Percentiles rank a stretch among this genome's conserved stretches.
Conservation (phyloP, 208 protist species). For the Angomonas deanei region DNA sequence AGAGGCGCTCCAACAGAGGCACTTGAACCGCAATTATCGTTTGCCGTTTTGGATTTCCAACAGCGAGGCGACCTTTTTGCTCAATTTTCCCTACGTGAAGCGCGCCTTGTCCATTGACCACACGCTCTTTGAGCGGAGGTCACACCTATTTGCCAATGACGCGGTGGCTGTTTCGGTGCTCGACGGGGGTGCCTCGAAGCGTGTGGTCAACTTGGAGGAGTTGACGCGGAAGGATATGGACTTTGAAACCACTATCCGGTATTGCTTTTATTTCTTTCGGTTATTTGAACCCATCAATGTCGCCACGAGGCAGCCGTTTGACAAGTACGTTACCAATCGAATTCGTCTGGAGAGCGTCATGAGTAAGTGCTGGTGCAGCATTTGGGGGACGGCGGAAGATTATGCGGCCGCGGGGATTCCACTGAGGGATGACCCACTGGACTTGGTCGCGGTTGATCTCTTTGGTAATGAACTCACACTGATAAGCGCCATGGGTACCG, state of each 20-base stretch:
- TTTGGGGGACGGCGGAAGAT: background rate
- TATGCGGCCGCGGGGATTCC: background rate
- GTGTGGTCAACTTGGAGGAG: background rate
- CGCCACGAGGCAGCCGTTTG: background rate
- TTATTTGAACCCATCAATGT: background rate
- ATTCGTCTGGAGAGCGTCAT: conserved; percentile 1
- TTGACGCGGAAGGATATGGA: too few species aligned
- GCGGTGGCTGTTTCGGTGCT: background rate
- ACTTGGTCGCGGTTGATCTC: background rate
- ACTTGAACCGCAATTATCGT: background rate
- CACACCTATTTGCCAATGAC: background rate
- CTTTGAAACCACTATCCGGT: too few species aligned
- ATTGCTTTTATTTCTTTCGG: background rate
- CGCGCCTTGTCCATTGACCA: background rate
- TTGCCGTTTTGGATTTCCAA: background rate
- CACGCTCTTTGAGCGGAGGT: background rate
- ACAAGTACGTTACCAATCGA: background rate
- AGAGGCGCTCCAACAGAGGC: background rate
- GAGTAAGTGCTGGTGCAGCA: conserved; percentile 6
- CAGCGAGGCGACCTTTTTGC: background rate
- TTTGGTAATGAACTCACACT: conserved; percentile 1
- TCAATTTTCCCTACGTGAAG: background rate
- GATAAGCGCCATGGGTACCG: background rate
- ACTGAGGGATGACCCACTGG: background rate
- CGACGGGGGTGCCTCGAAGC: too few species aligned